Conservation (phyloP, 2,329 filamentous ascomycete genomes). For the Penicillium fuscoglaucum region DNA sequence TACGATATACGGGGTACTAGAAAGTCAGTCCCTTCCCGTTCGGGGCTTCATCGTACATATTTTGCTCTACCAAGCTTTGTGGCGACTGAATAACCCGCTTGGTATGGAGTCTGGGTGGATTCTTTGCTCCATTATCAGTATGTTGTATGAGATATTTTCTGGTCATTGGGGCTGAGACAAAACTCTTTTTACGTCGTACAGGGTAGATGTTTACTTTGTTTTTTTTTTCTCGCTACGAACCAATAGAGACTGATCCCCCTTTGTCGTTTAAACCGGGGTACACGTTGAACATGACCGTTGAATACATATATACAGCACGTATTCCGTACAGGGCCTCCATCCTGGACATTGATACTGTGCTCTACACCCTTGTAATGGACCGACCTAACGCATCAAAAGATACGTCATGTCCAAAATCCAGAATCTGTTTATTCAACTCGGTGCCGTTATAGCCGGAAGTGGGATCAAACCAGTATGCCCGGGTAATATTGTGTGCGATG, state of each 20-base stretch:
- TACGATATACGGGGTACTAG: neutral
- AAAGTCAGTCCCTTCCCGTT: neutral
- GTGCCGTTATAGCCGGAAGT: neutral
- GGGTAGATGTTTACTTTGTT: neutral
- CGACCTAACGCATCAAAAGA: neutral
- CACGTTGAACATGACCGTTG: neutral
- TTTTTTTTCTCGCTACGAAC: neutral
- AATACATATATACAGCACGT: neutral
- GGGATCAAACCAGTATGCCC: neutral
- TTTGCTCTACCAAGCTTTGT: constrained; percentile 4
- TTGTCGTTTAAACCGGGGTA: neutral
- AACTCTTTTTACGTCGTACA: neutral
- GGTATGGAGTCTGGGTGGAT: neutral
- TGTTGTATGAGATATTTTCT: neutral
- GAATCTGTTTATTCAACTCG: neutral
- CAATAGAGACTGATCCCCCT: too few species aligned
- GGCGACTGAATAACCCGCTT: neutral
- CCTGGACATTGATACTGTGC: too few species aligned
- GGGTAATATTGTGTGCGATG: neutral
- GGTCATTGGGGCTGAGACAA: neutral
- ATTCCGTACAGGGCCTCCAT: too few species aligned
- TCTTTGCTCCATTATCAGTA: neutral
- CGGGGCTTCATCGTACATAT: neutral
- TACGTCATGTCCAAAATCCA: neutral
- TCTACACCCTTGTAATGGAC: neutral